Conservation (phyloP, 371 early-diverging fungal genomes). For the Mortierella sp. region DNA sequence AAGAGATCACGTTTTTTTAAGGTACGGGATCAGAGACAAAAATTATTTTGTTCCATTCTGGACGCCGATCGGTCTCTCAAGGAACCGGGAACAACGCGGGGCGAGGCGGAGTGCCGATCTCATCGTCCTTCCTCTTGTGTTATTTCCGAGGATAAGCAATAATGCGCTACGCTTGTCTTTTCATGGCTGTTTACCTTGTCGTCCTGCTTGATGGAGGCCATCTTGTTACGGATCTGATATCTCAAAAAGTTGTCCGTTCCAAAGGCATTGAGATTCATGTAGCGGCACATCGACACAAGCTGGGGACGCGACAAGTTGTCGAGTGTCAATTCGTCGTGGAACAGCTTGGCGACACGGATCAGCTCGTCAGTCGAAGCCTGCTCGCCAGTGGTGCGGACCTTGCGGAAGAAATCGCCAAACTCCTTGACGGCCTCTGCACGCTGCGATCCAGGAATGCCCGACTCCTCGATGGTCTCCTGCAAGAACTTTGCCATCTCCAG, state of each 20-base stretch:
- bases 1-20: neutral
- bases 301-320: constrained; percentile 96
- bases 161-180: neutral
- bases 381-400: constrained; percentile 90
- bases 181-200: constrained; percentile 68
- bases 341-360: constrained; percentile 84
- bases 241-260: constrained; percentile 95
- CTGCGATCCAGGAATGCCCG: constrained; percentile 71
- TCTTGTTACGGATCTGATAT: constrained; percentile 86
- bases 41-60: neutral
- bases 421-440: constrained; percentile 76
- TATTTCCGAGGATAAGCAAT: neutral
- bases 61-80: neutral
- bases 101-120: neutral
- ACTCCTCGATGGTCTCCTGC: constrained; percentile 94
- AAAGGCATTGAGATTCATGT: constrained; percentile 92
- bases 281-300: constrained; percentile 91
- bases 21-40: neutral
- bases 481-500: constrained; percentile 93
- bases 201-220: constrained; percentile 88
- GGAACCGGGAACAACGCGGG: neutral
- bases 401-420: constrained; percentile 83
- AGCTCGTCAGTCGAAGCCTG: constrained; percentile 87
- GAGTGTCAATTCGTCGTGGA: constrained; percentile 92
- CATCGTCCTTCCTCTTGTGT: neutral